phyloP scores from a whole-genome alignment of 2,329 filamentous ascomycete species.

The Fusarium proliferatum region DNA sequence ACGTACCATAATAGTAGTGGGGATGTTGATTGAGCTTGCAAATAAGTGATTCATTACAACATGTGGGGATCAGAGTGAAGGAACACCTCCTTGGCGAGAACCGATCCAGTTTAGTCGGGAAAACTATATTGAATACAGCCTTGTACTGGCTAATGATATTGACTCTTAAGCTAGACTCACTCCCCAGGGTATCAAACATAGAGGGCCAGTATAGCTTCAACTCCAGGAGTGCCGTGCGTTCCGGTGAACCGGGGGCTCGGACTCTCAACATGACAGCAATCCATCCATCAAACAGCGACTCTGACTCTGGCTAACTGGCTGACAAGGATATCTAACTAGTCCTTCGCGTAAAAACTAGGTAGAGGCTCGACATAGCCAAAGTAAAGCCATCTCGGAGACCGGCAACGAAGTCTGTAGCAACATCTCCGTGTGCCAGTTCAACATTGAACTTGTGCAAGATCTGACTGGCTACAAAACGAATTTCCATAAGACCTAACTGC shows the following conservation, averaged over 20 bases:
- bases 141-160: neutral
- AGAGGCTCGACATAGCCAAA: neutral
- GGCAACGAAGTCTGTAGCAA: neutral
- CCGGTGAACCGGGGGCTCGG: neutral
- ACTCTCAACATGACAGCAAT: accelerated
- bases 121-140: no score
- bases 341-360: neutral
- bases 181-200: neutral
- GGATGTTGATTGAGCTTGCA: neutral
- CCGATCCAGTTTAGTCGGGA: no score
- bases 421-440: neutral
- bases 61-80: neutral
- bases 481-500: neutral
- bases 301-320: accelerated
- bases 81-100: neutral
- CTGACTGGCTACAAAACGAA: neutral
- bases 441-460: neutral
- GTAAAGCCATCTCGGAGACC: neutral
- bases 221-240: neutral
- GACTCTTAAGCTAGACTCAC: neutral
- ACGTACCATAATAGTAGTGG: neutral
- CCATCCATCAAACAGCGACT: neutral
- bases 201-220: neutral
- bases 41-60: neutral
- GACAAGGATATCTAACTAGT: neutral